These are phyloP conservation scores for Xeromyces bisporus DNA, from an alignment of 495 filamentous ascomycete species.

Conservation along the genomic window DNA sequence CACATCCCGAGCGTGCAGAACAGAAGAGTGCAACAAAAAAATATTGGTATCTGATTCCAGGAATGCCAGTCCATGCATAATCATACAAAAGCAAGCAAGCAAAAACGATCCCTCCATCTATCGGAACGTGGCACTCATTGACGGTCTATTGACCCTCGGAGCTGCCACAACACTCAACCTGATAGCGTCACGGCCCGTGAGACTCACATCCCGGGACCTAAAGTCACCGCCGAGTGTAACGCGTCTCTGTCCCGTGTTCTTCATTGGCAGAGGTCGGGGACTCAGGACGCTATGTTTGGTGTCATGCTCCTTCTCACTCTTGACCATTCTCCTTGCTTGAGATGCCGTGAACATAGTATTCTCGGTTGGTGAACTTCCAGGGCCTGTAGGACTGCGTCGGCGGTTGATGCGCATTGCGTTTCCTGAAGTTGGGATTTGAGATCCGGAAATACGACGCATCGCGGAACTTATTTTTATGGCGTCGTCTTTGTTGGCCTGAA, in stretches of 20 bases:
- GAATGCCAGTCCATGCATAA: constrained; percentile 16
- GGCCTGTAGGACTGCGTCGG: constrained; percentile 44
- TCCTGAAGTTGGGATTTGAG: constrained; percentile 16
- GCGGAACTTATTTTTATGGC: constrained; percentile 44
- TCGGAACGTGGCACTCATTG: constrained; percentile 5
- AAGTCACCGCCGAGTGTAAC: constrained; percentile 35
- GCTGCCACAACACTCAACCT: constrained; percentile 25
- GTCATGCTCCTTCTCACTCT: constrained; percentile 41
- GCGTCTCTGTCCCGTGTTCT: constrained; percentile 32
- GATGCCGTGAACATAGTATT: constrained; percentile 48
- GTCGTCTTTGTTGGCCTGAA: constrained; percentile 37
- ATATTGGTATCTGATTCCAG: constrained; percentile 21
- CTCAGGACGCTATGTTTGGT: constrained; percentile 43
- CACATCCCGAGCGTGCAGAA: constrained; percentile 6
- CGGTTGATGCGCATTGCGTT: constrained; percentile 33
- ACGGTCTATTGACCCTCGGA: constrained; percentile 9
- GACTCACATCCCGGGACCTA: constrained; percentile 26
- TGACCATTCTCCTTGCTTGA: constrained; percentile 55
- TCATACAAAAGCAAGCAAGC: constrained; percentile 6
- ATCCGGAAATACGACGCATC: constrained; percentile 38
- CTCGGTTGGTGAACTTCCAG: constrained; percentile 39
- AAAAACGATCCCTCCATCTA: constrained; percentile 7
- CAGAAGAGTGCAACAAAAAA: constrained; percentile 5
- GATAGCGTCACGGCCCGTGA: constrained; percentile 26
- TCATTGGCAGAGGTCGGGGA: constrained; percentile 46